A percentile compares a stretch with the other conserved stretches of the same genome.
These are phyloP conservation scores for Calonectria naviculata DNA, from an alignment of 2,329 filamentous ascomycete species.

Conservation along the genomic window DNA sequence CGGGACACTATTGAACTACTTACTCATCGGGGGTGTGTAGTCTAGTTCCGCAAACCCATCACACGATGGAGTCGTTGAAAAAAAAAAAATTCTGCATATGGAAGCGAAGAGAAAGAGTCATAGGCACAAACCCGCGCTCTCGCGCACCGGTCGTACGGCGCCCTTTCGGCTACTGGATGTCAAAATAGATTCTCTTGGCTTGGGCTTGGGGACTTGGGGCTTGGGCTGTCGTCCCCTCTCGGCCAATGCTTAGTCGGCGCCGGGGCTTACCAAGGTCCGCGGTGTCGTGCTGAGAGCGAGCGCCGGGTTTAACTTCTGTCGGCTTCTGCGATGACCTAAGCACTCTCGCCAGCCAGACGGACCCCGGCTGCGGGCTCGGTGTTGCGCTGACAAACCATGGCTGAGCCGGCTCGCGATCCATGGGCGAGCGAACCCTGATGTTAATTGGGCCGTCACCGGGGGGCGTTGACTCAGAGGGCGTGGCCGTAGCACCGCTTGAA, in stretches of 20 bases:
- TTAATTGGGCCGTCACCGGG: slow-evolving; percentile 1
- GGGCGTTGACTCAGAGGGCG: background rate
- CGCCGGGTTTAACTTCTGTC: background rate
- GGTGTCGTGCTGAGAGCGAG: background rate
- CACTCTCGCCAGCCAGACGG: background rate
- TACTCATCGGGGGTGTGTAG: background rate
- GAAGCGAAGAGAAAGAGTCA: background rate
- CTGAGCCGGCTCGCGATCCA: background rate
- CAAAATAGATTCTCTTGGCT: background rate
- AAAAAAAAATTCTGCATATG: background rate
- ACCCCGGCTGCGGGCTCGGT: background rate
- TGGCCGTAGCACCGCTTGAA: background rate
- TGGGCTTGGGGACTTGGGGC: too few species aligned
- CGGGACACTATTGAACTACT: background rate
- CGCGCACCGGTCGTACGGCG: slow-evolving; percentile 3
- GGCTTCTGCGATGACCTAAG: slow-evolving; percentile 4
- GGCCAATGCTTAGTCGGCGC: slow-evolving; percentile 7
- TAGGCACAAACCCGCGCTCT: background rate
- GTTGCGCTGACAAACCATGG: slow-evolving; percentile 16
- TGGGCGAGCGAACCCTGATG: background rate
- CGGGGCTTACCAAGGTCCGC: background rate
- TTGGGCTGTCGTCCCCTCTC: too few species aligned
- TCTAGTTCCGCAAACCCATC: background rate
- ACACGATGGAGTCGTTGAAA: background rate
- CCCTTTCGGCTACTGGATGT: slow-evolving; percentile 3